Conservation (phyloP, 2,329 filamentous ascomycete species). For the Trichoderma brevicompactum region DNA sequence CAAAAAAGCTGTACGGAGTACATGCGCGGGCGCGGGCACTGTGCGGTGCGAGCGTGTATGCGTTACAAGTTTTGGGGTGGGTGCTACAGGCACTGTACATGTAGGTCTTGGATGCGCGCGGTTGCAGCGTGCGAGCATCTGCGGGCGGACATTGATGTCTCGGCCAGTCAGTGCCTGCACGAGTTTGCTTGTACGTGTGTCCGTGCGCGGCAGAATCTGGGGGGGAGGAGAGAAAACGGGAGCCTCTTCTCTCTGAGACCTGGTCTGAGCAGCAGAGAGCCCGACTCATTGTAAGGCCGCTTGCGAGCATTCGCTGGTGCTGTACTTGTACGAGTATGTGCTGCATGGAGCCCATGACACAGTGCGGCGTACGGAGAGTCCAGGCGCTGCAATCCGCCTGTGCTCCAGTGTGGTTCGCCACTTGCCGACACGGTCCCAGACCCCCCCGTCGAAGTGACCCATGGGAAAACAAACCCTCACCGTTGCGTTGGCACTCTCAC, state of each 20-base stretch:
- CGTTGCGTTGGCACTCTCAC: conserved; percentile 20
- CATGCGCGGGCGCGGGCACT: background rate
- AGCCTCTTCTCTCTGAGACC: background rate
- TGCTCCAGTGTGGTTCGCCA: background rate
- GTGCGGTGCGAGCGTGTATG: background rate
- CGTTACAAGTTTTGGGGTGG: background rate
- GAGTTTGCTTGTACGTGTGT: background rate
- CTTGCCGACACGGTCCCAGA: conserved; percentile 1
- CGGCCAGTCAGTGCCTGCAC: background rate
- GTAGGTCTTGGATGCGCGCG: conserved; percentile 12
- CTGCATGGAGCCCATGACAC: too few species aligned
- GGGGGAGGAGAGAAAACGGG: background rate
- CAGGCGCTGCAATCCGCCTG: background rate
- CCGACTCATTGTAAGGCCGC: too few species aligned
- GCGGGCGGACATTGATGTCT: background rate
- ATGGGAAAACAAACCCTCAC: background rate
- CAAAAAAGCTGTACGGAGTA: background rate
- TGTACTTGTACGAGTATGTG: too few species aligned
- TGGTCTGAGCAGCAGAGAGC: background rate
- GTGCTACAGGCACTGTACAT: background rate
- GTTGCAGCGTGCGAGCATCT: background rate
- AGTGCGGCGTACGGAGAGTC: too few species aligned
- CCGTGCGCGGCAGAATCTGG: conserved; percentile 16
- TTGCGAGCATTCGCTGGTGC: too few species aligned
- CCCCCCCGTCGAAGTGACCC: background rate